Conservation (phyloP, 106 monocot genomes). For the Apostasia shenzhenica region DNA sequence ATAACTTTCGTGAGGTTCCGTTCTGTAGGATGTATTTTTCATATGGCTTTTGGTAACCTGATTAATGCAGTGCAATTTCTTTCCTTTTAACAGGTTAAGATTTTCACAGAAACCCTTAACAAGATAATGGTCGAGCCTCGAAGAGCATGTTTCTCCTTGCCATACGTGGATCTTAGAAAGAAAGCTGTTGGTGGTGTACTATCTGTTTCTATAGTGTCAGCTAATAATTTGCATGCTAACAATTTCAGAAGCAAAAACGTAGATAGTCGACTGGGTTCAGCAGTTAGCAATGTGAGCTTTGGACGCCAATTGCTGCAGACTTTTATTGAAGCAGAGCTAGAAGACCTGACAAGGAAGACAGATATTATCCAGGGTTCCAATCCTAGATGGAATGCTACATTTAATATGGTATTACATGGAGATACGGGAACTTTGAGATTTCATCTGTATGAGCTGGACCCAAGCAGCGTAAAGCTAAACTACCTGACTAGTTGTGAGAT, state of each 20-base stretch:
- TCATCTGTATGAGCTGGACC: conserved; percentile 61
- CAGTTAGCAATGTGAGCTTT: conserved; percentile 6
- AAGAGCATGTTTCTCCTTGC: conserved; percentile 75
- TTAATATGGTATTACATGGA: conserved; percentile 85
- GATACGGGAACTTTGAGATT: conserved; percentile 69
- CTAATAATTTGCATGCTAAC: conserved; percentile 37
- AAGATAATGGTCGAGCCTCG: conserved; percentile 92
- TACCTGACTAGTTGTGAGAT: conserved; percentile 85
- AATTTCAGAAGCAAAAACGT: conserved; percentile 13
- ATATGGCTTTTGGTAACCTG: too few relatives aligned
- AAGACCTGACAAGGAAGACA: conserved; percentile 67
- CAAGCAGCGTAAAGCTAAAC: conserved; percentile 58
- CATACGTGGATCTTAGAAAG: conserved; percentile 56
- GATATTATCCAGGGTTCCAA: conserved; percentile 27
- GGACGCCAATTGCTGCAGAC: conserved; percentile 32
- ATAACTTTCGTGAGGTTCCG: too few relatives aligned
- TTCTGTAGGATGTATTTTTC: too few relatives aligned
- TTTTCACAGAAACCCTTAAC: conserved; percentile 72
- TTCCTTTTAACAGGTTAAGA: conserved; percentile 49
- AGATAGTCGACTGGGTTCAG: conserved; percentile 20
- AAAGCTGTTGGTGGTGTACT: conserved; percentile 60
- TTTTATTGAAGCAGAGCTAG: conserved; percentile 81
- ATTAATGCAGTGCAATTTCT: too few relatives aligned
- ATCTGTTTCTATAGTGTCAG: conserved; percentile 73
- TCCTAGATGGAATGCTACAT: conserved; percentile 70